A percentile compares a stretch with the other conserved stretches of the same genome.
These are phyloP conservation scores for Phytophthora hybrid DNA, from an alignment of 352 stramenopile genomes.

Conservation along the genomic window DNA sequence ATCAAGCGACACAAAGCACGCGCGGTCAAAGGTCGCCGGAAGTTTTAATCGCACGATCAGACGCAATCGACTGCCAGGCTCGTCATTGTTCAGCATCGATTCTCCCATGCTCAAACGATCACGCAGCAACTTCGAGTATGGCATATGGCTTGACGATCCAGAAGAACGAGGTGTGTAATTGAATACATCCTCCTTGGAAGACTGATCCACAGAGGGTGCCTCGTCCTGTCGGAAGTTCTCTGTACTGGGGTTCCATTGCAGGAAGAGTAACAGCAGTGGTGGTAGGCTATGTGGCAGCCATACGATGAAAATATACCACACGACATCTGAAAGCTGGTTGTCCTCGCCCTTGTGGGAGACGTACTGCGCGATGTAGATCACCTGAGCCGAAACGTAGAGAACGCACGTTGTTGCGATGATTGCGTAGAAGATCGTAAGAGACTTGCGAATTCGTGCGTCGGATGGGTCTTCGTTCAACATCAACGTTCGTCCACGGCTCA, in stretches of 20 bases:
- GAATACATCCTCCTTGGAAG: conserved; percentile 86
- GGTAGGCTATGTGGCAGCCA: conserved; percentile 83
- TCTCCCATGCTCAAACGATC: conserved; percentile 82
- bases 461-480: conserved; percentile 90
- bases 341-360: conserved; percentile 62
- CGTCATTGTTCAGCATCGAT: conserved; percentile 81
- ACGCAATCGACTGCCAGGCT: conserved; percentile 82
- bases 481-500: conserved; percentile 81
- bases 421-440: conserved; percentile 88
- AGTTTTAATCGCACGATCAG: conserved; percentile 88
- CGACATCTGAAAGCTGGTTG: conserved; percentile 76
- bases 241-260: conserved; percentile 88
- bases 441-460: conserved; percentile 84
- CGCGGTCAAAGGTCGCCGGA: conserved; percentile 75
- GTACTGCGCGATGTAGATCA: conserved; percentile 91
- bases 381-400: conserved; percentile 86
- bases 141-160: conserved; percentile 80
- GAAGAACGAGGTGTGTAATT: conserved; percentile 86
- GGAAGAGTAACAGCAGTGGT: conserved; percentile 80
- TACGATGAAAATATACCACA: conserved; percentile 91
- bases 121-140: conserved; percentile 78
- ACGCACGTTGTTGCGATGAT: conserved; percentile 91
- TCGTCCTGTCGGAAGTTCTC: conserved; percentile 74
- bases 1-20: conserved; percentile 87
- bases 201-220: conserved; percentile 63